A percentile compares a stretch with the other conserved stretches of the same genome.
phyloP scores from a whole-genome alignment of 2,329 filamentous ascomycete genomes.

The Metarhizium rileyi region DNA sequence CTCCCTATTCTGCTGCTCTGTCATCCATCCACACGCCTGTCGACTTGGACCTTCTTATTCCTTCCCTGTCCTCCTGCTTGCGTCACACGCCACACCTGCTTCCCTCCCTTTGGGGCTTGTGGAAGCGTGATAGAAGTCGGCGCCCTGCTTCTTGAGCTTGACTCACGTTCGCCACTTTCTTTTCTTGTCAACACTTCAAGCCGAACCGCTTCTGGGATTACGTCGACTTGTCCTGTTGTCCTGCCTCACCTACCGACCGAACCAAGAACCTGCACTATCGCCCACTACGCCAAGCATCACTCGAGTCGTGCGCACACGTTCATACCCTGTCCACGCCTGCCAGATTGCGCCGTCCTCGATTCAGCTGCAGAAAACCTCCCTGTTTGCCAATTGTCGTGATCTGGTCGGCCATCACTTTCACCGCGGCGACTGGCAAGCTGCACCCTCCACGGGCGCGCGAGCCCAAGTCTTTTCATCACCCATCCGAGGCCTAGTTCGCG shows the following conservation, averaged over 20 bases:
- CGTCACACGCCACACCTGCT: neutral
- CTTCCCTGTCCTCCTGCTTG: neutral
- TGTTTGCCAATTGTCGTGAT: neutral
- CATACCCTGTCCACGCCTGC: neutral
- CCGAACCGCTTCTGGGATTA: neutral
- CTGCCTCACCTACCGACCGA: neutral
- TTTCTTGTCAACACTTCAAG: neutral
- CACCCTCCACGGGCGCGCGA: neutral
- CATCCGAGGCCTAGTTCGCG: slow-evolving; percentile 6
- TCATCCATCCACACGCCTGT: neutral
- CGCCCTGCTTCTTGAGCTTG: slow-evolving; percentile 5
- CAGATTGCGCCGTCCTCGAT: neutral
- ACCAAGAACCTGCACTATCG: neutral
- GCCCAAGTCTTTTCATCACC: neutral
- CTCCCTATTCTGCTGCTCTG: neutral
- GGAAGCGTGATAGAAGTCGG: slow-evolving; percentile 3
- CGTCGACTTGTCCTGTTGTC: neutral
- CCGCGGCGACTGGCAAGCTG: neutral
- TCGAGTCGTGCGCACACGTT: slow-evolving; percentile 1
- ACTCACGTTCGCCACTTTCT: slow-evolving; percentile 9
- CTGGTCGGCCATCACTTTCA: neutral
- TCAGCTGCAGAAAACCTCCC: neutral
- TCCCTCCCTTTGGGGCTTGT: neutral
- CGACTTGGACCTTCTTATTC: neutral
- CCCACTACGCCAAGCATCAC: neutral